A percentile compares a stretch with the other conserved stretches of the same genome.
These are phyloP conservation scores for Apiotrichum veenhuisii DNA, from an alignment of 1,284 basidiomycete genomes.

Conservation along the genomic window DNA sequence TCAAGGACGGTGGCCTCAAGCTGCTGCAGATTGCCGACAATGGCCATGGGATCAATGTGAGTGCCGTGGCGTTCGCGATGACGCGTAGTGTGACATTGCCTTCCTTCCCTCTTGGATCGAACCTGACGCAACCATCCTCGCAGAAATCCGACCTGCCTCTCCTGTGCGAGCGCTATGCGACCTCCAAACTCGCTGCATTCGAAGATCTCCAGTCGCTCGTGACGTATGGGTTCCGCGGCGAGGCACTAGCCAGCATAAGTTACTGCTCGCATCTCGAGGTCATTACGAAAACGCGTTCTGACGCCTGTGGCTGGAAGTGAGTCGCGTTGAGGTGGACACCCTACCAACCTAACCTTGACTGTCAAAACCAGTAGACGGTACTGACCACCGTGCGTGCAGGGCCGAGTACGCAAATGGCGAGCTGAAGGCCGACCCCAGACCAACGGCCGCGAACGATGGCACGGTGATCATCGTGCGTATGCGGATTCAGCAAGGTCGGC, in stretches of 20 bases:
- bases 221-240: constrained; percentile 96
- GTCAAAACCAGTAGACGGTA: no score
- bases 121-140: background rate
- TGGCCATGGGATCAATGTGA: constrained; percentile 84
- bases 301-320: constrained; percentile 85
- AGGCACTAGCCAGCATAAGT: constrained; percentile 94
- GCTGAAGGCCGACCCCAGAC: constrained; percentile 71
- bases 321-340: constrained; percentile 31
- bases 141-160: constrained; percentile 75
- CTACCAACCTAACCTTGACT: background rate
- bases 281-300: constrained; percentile 77
- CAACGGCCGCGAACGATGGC: constrained; percentile 91
- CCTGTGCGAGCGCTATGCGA: constrained; percentile 92
- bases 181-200: constrained; percentile 84
- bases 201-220: constrained; percentile 78
- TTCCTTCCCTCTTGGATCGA: background rate
- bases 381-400: constrained; percentile 51
- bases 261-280: constrained; percentile 88
- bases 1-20: constrained; percentile 96
- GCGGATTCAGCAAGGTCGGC: background rate
- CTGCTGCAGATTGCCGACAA: constrained; percentile 95
- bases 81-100: background rate
- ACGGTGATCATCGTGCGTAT: constrained; percentile 73
- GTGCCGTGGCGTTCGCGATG: constrained; percentile 22
- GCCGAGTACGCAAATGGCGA: constrained; percentile 73